phyloP scores from a whole-genome alignment of 306 rosid genomes.

The peach (Prunus persica) region Prunus_persica_NCBIv2 NC_034009.1:41460001-41460500 shows the following conservation, averaged over 20 bases:
- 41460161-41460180: slow-evolving; percentile 27
- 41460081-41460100: slow-evolving; percentile 27
- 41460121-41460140: slow-evolving; percentile 10
- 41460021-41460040: slow-evolving; percentile 41
- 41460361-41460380: slow-evolving; percentile 21
- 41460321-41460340: neutral
- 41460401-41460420: slow-evolving; percentile 42
- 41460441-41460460: slow-evolving; percentile 5
- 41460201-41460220: neutral
- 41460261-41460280: slow-evolving; percentile 25
- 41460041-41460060: slow-evolving; percentile 16
- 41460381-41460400: slow-evolving; percentile 64
- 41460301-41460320: slow-evolving; percentile 16
- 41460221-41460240: too few relatives aligned
- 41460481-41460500: neutral
- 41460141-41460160: slow-evolving; percentile 40
- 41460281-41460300: slow-evolving; percentile 25
- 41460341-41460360: neutral
- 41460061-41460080: slow-evolving; percentile 35
- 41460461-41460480: neutral
- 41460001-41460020: slow-evolving; percentile 38
- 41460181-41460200: neutral
- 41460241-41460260: neutral
- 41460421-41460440: slow-evolving; percentile 34
- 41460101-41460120: slow-evolving; percentile 48